These are phyloP conservation scores for Trypanosoma cruzi DNA, from an alignment of 208 protist species.

Conservation along the genomic window DNA sequence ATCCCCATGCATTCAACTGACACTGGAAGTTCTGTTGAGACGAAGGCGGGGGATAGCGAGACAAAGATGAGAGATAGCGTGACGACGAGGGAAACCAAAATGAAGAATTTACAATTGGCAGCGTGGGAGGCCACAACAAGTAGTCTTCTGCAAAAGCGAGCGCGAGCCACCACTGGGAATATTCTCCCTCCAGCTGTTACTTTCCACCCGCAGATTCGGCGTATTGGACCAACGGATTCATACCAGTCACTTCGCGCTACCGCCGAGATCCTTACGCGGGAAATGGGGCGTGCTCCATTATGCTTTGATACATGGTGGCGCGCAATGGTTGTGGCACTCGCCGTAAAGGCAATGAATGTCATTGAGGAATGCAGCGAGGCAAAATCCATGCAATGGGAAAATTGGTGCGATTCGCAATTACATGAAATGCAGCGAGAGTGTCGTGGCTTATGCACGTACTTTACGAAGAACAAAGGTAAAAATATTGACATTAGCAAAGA, in stretches of 20 bases:
- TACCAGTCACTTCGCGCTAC: slow-evolving; percentile 46
- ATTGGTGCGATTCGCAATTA: slow-evolving; percentile 42
- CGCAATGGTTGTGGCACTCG: slow-evolving; percentile 79
- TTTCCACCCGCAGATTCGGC: slow-evolving; percentile 30
- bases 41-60: not conserved
- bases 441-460: slow-evolving; percentile 32
- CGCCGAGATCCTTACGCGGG: slow-evolving; percentile 35
- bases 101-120: not conserved
- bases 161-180: slow-evolving; percentile 57
- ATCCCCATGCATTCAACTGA: slow-evolving; percentile 4
- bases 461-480: slow-evolving; percentile 33
- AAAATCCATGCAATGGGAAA: slow-evolving; percentile 37
- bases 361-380: slow-evolving; percentile 66
- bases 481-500: slow-evolving; percentile 17
- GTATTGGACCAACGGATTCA: slow-evolving; percentile 43
- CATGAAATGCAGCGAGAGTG: slow-evolving; percentile 38
- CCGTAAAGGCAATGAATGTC: slow-evolving; percentile 76
- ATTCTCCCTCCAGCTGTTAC: slow-evolving; percentile 26
- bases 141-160: slow-evolving; percentile 47
- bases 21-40: too few relatives aligned
- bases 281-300: slow-evolving; percentile 48
- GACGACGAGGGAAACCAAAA: not conserved
- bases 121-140: slow-evolving; percentile 24
- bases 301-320: slow-evolving; percentile 91
- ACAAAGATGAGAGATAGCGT: not conserved